Evolutionary conservation across 345 rosid species (phyloP).

Genomic region (Eucalyptus polybractea): DNA sequence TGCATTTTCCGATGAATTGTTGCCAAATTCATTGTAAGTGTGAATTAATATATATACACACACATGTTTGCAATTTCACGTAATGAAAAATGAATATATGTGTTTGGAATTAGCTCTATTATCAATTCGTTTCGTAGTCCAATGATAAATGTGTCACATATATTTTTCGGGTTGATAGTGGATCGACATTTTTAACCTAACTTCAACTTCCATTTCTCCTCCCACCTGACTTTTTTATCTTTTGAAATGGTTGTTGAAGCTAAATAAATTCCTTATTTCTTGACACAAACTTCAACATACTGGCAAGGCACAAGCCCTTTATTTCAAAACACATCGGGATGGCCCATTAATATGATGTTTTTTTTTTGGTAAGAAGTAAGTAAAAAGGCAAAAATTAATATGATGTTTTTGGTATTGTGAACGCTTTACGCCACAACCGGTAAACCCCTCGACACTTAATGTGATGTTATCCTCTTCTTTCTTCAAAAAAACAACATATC

Average conservation of each 20-base stretch:
- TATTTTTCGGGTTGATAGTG: not conserved
- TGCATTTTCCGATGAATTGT: not conserved
- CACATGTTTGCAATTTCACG: rapidly evolving
- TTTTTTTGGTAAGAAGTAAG: no score
- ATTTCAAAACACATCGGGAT: not conserved
- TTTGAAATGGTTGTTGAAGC: not conserved
- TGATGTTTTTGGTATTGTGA: no score
- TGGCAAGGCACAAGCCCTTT: not conserved
- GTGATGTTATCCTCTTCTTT: not conserved
- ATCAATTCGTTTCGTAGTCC: rapidly evolving
- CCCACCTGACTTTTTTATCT: not conserved
- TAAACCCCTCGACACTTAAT: no score
- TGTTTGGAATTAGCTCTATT: not conserved
- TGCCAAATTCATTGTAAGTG: no score
- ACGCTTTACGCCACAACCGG: no score
- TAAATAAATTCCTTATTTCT: not conserved
- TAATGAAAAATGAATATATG: rapidly evolving
- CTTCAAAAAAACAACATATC: not conserved
- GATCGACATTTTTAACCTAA: not conserved
- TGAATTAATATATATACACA: no score
- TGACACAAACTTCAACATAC: not conserved
- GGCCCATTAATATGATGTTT: not conserved
- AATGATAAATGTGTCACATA: not conserved
- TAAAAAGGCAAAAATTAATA: no score
- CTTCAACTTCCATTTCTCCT: not conserved